Evolutionary conservation across 352 stramenopile genomes (phyloP).

Genomic region (Pythium dissotocum): DNA sequence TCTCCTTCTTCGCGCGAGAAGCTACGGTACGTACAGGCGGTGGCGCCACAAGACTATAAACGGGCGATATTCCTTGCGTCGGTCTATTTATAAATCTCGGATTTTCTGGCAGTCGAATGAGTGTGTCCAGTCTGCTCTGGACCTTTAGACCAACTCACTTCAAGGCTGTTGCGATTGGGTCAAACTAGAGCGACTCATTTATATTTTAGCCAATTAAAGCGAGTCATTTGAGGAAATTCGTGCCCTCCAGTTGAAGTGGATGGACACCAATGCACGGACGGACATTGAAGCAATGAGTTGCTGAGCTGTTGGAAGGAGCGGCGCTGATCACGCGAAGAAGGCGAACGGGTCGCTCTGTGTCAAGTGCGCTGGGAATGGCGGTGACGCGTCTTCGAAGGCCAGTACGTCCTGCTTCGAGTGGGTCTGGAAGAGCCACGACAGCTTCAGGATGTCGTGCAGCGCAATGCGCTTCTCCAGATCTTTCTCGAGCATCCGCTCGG

Average conservation of each 20-base stretch:
- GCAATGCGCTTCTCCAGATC: slow-evolving; percentile 47
- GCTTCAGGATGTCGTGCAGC: slow-evolving; percentile 51
- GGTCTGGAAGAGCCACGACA: slow-evolving; percentile 49
- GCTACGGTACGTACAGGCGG: neutral
- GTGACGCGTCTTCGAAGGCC: slow-evolving; percentile 8
- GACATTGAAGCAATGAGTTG: neutral
- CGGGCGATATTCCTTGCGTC: neutral
- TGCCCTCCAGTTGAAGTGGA: neutral
- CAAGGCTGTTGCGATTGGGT: slow-evolving; percentile 21
- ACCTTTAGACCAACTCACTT: slow-evolving; percentile 19
- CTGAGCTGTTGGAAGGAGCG: neutral
- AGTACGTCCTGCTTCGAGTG: slow-evolving; percentile 25
- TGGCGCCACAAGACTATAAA: neutral
- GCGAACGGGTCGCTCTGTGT: slow-evolving; percentile 25
- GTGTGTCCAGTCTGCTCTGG: neutral
- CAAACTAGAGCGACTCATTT: slow-evolving; percentile 8
- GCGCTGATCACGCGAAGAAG: slow-evolving; percentile 23
- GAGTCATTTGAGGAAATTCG: neutral
- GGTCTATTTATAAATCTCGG: slow-evolving; percentile 2
- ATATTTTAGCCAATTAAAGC: slow-evolving; percentile 25
- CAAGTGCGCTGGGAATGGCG: slow-evolving; percentile 17
- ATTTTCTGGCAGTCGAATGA: neutral
- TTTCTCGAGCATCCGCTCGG: slow-evolving; percentile 55
- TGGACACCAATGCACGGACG: neutral
- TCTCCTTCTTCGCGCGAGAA: neutral